Evolutionary conservation across 805 yeast species (phyloP).

Genomic region (Wickerhamomyces hampshirensis): DNA sequence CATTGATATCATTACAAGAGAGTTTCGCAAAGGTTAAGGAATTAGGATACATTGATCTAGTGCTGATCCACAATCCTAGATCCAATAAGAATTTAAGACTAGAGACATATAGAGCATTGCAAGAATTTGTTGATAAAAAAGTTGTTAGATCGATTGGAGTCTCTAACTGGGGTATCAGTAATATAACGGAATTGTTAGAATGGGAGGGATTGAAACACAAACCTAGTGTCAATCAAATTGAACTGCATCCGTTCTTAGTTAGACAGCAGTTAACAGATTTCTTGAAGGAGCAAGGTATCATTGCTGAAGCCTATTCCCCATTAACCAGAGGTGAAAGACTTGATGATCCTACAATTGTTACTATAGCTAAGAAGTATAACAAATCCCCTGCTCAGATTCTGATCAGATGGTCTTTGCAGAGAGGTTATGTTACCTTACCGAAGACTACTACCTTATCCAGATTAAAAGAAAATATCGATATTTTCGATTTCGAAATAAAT

Average conservation of each 20-base stretch:
- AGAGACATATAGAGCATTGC: slow-evolving; percentile 68
- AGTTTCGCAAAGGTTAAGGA: slow-evolving; percentile 46
- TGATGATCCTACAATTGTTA: slow-evolving; percentile 45
- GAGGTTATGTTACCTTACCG: slow-evolving; percentile 66
- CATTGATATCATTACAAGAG: slow-evolving; percentile 50
- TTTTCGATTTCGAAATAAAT: slow-evolving; percentile 42
- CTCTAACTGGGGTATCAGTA: slow-evolving; percentile 60
- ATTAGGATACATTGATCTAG: slow-evolving; percentile 61
- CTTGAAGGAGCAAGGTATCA: slow-evolving; percentile 49
- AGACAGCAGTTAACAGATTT: slow-evolving; percentile 24
- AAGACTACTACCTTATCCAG: slow-evolving; percentile 53
- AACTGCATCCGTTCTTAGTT: slow-evolving; percentile 59
- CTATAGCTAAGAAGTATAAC: slow-evolving; percentile 43
- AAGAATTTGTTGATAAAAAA: slow-evolving; percentile 59
- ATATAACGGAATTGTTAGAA: slow-evolving; percentile 50
- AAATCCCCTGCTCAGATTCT: slow-evolving; percentile 58
- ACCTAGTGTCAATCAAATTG: slow-evolving; percentile 77
- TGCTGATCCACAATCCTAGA: slow-evolving; percentile 63
- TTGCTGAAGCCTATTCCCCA: slow-evolving; percentile 67
- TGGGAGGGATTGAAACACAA: slow-evolving; percentile 48
- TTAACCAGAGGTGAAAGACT: slow-evolving; percentile 58
- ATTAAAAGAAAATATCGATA: slow-evolving; percentile 49
- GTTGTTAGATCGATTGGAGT: slow-evolving; percentile 67
- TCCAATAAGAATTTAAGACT: slow-evolving; percentile 43
- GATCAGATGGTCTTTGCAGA: slow-evolving; percentile 66